Base-by-base conservation (phyloP, 495 filamentous ascomycete species). In the Opeltia flavorubescens region DNA sequence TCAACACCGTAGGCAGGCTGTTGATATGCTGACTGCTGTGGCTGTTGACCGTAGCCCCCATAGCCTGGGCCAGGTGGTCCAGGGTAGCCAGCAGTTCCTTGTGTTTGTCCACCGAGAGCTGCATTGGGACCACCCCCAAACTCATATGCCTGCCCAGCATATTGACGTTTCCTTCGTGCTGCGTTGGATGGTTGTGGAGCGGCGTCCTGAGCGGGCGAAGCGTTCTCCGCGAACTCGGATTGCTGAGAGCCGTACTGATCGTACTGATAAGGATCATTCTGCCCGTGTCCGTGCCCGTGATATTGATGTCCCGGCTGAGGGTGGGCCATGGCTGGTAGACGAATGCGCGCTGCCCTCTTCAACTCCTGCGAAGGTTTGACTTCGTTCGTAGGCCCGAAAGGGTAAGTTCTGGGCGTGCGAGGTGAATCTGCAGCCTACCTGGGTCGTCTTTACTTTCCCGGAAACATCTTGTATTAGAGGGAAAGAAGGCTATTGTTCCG, bases 131-230 rank as follows among this genome's bases (percentile, higher is more conserved):
- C 91, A 26, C 76, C 76, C 27, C 83, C 89, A 58, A 96, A 88
- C 9, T 95, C 93, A 62, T 89, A 98, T 5, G 89, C 89, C 60
- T 88, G 82, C 23, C 85, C 86, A 21, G 93, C 91, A 69, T 98
- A 98, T 34, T 81, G 78, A 63, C 87, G 73, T 72, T 94, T 94
- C 73, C 88, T 95, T 63, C 81, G 73, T 69, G 69, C 77, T 71
- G 55, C 77, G 63, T 50, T 72, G 66, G 25, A 28, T 7, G 58
- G 53, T 35, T 48, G 60, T 25, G 57, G 59, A 31, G 60, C 45
- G 46, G 58, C 48, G 12, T 59, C 57, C 51, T 66, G 62, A 36
- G 58, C 52, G 43, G 67, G 67, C 28, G 59, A 52, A 47, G 58
- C 54, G 31, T 63, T 59, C 21, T 65, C 58, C 35, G 56, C 62